Evolutionary conservation across 352 stramenopile genomes (phyloP).

Genomic region (Phytophthora tentaculata): DNA sequence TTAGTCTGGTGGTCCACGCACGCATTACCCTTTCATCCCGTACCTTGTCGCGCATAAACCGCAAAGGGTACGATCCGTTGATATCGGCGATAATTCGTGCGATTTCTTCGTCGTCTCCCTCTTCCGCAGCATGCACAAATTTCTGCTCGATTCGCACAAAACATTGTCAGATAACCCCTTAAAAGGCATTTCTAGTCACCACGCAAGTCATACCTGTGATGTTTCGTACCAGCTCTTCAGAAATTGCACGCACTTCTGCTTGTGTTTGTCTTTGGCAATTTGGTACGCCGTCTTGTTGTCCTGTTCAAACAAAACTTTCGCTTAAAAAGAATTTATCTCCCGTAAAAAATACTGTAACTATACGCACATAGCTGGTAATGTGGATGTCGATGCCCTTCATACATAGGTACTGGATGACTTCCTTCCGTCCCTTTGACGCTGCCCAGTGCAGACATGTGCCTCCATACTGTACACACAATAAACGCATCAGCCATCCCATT

Average conservation of each 20-base stretch:
- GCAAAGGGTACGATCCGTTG: slow-evolving; percentile 77
- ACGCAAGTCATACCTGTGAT: slow-evolving; percentile 55
- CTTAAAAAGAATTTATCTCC: too few relatives aligned
- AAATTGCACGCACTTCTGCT: slow-evolving; percentile 88
- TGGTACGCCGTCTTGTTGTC: slow-evolving; percentile 91
- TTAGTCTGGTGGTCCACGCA: background rate
- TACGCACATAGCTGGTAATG: slow-evolving; percentile 87
- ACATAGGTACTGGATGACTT: slow-evolving; percentile 89
- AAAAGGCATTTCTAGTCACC: background rate
- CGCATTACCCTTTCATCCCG: background rate
- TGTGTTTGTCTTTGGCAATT: slow-evolving; percentile 90
- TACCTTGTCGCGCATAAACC: slow-evolving; percentile 88
- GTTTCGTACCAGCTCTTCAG: slow-evolving; percentile 90
- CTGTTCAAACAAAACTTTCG: slow-evolving; percentile 34
- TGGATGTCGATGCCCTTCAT: slow-evolving; percentile 91
- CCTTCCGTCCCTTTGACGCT: slow-evolving; percentile 81
- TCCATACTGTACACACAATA: slow-evolving; percentile 59
- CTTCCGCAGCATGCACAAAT: slow-evolving; percentile 85
- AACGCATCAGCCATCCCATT: background rate
- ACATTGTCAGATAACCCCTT: too few relatives aligned
- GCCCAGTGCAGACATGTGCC: slow-evolving; percentile 88
- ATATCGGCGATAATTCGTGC: slow-evolving; percentile 82
- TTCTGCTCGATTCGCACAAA: too few relatives aligned
- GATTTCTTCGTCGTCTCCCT: slow-evolving; percentile 83
- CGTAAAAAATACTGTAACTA: too few relatives aligned